These are phyloP conservation scores for Musa schizocarpa DNA, from an alignment of 176 grass and related monocot species.

Conservation along the genomic window DNA sequence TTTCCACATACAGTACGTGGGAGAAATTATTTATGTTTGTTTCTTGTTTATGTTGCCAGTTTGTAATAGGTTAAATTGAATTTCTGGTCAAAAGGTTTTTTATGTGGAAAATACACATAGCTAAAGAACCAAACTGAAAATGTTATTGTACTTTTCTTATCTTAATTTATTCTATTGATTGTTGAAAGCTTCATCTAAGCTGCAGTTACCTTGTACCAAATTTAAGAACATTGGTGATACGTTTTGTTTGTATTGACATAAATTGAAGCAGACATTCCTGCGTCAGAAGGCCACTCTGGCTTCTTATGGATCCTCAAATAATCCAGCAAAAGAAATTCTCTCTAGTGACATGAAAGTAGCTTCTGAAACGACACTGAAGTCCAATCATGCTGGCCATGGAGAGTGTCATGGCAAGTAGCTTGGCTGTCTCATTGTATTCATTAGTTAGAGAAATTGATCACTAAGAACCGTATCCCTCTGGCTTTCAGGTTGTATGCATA, in stretches of 20 bases:
- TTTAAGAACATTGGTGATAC: not conserved
- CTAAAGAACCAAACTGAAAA: not conserved
- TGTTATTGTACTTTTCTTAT: slow-evolving; percentile 27
- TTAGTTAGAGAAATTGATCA: not conserved
- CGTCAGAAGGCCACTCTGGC: slow-evolving; percentile 80
- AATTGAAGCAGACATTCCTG: slow-evolving; percentile 89
- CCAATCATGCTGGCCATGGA: slow-evolving; percentile 53
- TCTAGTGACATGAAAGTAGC: slow-evolving; percentile 35
- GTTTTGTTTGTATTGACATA: not conserved
- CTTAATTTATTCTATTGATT: slow-evolving; percentile 20
- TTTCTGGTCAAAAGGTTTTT: no score
- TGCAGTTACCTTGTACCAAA: no score
- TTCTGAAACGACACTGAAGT: not conserved
- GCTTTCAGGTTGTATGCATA: slow-evolving; percentile 32
- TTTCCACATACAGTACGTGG: no score
- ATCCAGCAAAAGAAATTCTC: slow-evolving; percentile 42
- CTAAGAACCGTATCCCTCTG: not conserved
- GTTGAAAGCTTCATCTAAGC: not conserved
- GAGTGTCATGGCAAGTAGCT: slow-evolving; percentile 32
- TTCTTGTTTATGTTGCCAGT: no score
- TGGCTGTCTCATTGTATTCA: not conserved
- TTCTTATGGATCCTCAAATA: slow-evolving; percentile 40
- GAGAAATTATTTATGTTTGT: no score
- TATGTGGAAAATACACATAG: not conserved
- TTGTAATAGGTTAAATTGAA: no score